Conservation (phyloP, 345 rosid species). For the Excoecaria agallocha region DNA sequence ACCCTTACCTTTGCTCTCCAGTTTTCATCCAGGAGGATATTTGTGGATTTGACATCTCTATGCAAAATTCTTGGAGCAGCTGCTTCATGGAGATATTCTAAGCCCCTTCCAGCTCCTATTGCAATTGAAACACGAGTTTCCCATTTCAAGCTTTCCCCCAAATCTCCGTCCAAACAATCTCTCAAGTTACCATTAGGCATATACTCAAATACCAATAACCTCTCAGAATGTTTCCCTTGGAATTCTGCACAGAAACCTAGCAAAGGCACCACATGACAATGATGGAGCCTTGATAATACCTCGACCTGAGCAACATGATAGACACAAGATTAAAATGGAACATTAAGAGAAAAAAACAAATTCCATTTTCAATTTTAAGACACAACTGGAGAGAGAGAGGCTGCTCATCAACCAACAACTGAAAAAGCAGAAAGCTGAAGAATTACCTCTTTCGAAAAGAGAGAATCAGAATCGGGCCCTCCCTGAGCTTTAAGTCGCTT, state of each 20-base stretch:
- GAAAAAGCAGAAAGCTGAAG: slow-evolving; percentile 14
- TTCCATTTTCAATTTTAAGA: slow-evolving; percentile 2
- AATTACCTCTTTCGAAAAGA: slow-evolving; percentile 72
- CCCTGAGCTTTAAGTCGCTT: slow-evolving; percentile 66
- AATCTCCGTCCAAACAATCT: slow-evolving; percentile 69
- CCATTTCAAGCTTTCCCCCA: slow-evolving; percentile 74
- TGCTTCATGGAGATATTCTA: slow-evolving; percentile 97
- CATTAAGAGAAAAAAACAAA: background rate
- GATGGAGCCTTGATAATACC: slow-evolving; percentile 81
- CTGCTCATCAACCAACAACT: background rate
- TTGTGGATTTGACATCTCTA: slow-evolving; percentile 92
- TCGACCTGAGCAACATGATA: slow-evolving; percentile 58
- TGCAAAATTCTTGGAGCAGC: slow-evolving; percentile 98
- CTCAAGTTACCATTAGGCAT: slow-evolving; percentile 79
- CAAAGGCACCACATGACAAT: slow-evolving; percentile 90
- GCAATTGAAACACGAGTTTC: slow-evolving; percentile 77
- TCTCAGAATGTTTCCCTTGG: slow-evolving; percentile 71
- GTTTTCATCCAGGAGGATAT: slow-evolving; percentile 78
- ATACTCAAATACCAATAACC: slow-evolving; percentile 84
- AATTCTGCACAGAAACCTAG: slow-evolving; percentile 84
- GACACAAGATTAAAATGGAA: slow-evolving; percentile 2
- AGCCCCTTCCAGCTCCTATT: slow-evolving; percentile 94
- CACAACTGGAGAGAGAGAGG: background rate
- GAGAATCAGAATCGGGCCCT: slow-evolving; percentile 57
- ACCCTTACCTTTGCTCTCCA: slow-evolving; percentile 84